phyloP scores from a whole-genome alignment of 73 alveolate species.

The Uronychia binucleata region DNA sequence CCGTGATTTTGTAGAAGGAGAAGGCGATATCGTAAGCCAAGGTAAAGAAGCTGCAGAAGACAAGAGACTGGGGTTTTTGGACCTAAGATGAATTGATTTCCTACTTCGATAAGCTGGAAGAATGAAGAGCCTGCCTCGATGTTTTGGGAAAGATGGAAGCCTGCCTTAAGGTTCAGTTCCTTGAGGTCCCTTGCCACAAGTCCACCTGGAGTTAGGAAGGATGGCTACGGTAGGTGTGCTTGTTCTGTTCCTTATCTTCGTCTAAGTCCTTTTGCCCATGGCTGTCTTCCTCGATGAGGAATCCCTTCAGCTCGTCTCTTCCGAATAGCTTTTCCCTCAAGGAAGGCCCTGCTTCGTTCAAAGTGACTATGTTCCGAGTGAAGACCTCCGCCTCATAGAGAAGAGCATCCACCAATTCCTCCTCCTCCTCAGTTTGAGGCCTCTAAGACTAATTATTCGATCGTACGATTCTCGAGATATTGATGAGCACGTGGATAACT shows the following conservation, averaged over 20 bases:
- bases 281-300: constrained; percentile 1
- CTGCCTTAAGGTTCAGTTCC: constrained; percentile 18
- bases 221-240: too few relatives aligned
- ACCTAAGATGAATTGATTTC: not conserved
- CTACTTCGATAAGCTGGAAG: constrained; percentile 72
- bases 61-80: constrained; percentile 70
- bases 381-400: constrained; percentile 21
- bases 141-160: constrained; percentile 60
- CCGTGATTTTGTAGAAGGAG: constrained; percentile 60
- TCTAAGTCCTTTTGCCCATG: too few relatives aligned
- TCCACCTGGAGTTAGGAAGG: not conserved
- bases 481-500: constrained; percentile 36
- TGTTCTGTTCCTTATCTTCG: too few relatives aligned
- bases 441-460: not conserved
- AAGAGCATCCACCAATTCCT: not conserved
- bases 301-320: constrained; percentile 23
- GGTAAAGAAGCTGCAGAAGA: constrained; percentile 76
- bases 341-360: constrained; percentile 24
- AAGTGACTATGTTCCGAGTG: not conserved
- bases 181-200: not conserved
- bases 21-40: constrained; percentile 73
- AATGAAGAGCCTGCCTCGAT: constrained; percentile 73
- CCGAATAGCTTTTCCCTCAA: constrained; percentile 39
- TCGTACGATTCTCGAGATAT: constrained; percentile 5
- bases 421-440: not conserved